Evolutionary conservation across 495 filamentous ascomycete species (phyloP), one percentile per base, ranked within the genome.

Genomic region (Pseudoneurospora amorphoporcata): DNA sequence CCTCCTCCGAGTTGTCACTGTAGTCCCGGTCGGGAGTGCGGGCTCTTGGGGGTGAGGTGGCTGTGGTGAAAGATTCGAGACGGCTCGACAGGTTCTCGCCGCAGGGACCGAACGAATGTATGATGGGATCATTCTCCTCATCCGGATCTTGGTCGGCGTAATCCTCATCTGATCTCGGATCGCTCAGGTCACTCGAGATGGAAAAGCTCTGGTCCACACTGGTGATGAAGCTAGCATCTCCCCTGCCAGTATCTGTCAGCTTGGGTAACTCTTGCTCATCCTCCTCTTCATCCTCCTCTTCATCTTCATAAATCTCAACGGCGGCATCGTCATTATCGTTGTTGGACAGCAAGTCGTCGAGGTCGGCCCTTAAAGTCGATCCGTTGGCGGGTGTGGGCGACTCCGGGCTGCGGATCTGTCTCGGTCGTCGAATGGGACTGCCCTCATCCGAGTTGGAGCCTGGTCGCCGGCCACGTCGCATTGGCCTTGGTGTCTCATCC

Each of bases 71-170:
- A 14, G 90, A 92, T 38, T 92, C 91, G 80, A 98, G 85, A 10
- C 92, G 91, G 43, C 88, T 87, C 8, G 93, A 88, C 58, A 97
- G 83, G 76, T 95, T 93, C 68, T 92, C 91, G 42, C 93, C 93
- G 76, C 90, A 95, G 2, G 94, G 92, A 71, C 93, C 94, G 75
- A 97, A 97, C 1, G 94, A 95, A 78, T 92, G 92, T 8, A 97
- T 83, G 72, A 97, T 90, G 3, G 94, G 94, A 73, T 97, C 94
- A 72, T 97, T 97, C 79, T 97, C 94, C 82, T 97, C 94, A 78
- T 97, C 89, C 39, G 90, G 89, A 65, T 97, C 92, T 61, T 61
- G 53, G 5, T 61, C 29, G 53, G 53, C 53, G 47, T 91, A 92
- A 61, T 92, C 88, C 8, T 85, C 88, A 38, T 90, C 86, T 17